Percentiles rank a stretch among this genome's conserved stretches.
Conservation (phyloP, 108 stramenopile genomes). For the Parmales sp. region DNA sequence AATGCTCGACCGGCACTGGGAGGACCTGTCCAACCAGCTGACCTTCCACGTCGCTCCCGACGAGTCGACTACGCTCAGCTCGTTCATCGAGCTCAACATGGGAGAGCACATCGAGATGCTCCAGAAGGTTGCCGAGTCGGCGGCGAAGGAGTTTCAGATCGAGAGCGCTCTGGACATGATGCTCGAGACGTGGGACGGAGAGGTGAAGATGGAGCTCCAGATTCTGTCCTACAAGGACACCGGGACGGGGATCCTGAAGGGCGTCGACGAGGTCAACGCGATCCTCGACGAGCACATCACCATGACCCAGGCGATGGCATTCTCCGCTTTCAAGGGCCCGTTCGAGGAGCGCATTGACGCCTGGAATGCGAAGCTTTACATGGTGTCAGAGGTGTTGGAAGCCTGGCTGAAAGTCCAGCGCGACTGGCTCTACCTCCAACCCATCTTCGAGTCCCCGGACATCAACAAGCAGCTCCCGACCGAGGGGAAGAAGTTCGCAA, state of each 20-base stretch:
- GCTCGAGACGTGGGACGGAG: slow-evolving; percentile 16
- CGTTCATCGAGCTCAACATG: slow-evolving; percentile 36
- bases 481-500: slow-evolving; percentile 54
- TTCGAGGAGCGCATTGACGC: slow-evolving; percentile 39
- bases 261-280: slow-evolving; percentile 45
- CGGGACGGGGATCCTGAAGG: slow-evolving; percentile 20
- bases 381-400: slow-evolving; percentile 42
- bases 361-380: slow-evolving; percentile 42
- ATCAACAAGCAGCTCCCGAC: slow-evolving; percentile 56
- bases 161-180: slow-evolving; percentile 19
- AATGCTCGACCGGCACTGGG: slow-evolving; percentile 37
- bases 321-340: slow-evolving; percentile 35
- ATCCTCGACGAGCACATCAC: slow-evolving; percentile 53
- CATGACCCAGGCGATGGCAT: slow-evolving; percentile 49
- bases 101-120: slow-evolving; percentile 29
- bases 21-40: slow-evolving; percentile 17
- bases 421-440: slow-evolving; percentile 61
- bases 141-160: slow-evolving; percentile 23
- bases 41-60: slow-evolving; percentile 17
- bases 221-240: slow-evolving; percentile 17
- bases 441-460: slow-evolving; percentile 55
- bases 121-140: slow-evolving; percentile 28
- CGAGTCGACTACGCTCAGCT: slow-evolving; percentile 33
- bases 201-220: neutral
- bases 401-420: slow-evolving; percentile 50